Base-by-base conservation (phyloP, 345 rosid genomes). In the Physaria fendleri region DNA sequence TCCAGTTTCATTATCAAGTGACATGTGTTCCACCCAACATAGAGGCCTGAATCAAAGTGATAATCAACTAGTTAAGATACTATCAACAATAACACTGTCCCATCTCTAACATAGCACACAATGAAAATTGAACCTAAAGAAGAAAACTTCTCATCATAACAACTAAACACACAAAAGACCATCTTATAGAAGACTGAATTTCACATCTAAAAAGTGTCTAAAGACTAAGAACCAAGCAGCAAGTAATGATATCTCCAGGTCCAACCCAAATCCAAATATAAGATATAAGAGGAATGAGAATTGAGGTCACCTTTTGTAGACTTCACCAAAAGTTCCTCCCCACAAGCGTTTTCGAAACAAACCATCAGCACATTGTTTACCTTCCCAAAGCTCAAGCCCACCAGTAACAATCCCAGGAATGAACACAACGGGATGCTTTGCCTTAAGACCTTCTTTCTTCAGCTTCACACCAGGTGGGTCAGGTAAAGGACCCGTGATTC, bases 241-340 rank as follows among this genome's bases (percentile, higher is more conserved):
- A 45, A 44, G 50, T 38, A 40, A 25, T 53, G 62, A 61, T 55
- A 6, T 48, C 24, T 62, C 40, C 43, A 48, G 62, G 49, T 15
- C 28, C 59, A 34, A 24, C 18, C 44, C 15, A 59, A 42, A 48
- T 30, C 44, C 20, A 5, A 28, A 43, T 29, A 39, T 2, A 49
- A 56, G 23, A 56, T 0, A 25, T 20, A 29, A 64, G 15, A 44
- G 6, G 17, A 47, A 37, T 15, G 24, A 55, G 23, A 37, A 35
- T 28, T 3, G 54, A 62, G 30, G 8, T 24, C 52, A 89, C 99
- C 99, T 93, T 71, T 82, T 93, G 57, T 89, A 89, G 4, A 87
- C 94, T 56, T 93, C 99, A 24, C 97, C 97, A 62, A 93, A 93
- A n/a, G 95, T 85, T 43, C 99, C 99, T 27, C 99, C 99, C 99